Evolutionary conservation across 805 yeast genomes (phyloP).

Genomic region (Vanderwaltozyma polyspora): DNA sequence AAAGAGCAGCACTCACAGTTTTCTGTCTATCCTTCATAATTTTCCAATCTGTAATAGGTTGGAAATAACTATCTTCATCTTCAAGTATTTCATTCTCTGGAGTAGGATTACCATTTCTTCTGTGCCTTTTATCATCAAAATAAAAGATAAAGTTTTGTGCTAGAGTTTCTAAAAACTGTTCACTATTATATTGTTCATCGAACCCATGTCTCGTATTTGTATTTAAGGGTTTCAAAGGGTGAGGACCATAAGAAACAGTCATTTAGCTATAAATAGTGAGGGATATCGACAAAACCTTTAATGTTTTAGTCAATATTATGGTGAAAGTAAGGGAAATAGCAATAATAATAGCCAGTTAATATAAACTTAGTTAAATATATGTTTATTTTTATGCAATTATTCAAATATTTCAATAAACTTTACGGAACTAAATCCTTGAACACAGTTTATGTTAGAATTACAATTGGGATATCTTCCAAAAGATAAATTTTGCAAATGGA

Average conservation of each 20-base stretch:
- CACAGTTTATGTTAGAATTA: no score
- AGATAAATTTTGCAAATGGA: no score
- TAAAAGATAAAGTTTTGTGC: conserved; percentile 69
- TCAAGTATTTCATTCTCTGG: conserved; percentile 39
- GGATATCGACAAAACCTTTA: background rate
- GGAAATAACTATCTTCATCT: conserved; percentile 40
- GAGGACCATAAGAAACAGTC: conserved; percentile 25
- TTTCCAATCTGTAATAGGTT: conserved; percentile 83
- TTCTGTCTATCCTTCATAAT: conserved; percentile 80
- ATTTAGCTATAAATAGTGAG: conserved; percentile 4
- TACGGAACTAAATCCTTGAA: no score
- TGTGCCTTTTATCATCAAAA: conserved; percentile 85
- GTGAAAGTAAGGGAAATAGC: no score
- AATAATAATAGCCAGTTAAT: no score
- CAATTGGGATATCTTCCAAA: no score
- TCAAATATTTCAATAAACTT: no score
- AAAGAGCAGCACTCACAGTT: conserved; percentile 86
- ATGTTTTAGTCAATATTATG: background rate
- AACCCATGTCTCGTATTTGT: conserved; percentile 59
- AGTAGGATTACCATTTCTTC: conserved; percentile 75
- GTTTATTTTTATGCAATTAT: no score
- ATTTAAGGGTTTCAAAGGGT: conserved; percentile 38
- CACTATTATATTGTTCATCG: conserved; percentile 40
- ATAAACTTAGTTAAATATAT: no score
- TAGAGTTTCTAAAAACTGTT: conserved; percentile 42